Evolutionary conservation across 345 rosid species (phyloP), one percentile per base, ranked within the genome.

Genomic region (Arabis alpina): DNA sequence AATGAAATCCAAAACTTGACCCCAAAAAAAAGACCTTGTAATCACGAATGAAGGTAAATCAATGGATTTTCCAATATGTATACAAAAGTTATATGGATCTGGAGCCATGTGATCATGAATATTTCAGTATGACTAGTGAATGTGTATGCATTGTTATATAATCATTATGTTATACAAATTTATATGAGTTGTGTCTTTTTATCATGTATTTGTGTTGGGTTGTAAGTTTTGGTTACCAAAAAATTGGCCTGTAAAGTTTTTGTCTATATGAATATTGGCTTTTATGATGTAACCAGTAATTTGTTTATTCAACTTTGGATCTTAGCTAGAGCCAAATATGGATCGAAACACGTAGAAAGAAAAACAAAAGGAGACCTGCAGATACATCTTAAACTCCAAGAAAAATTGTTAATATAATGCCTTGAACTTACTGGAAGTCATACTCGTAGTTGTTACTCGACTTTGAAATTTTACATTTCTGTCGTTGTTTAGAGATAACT

Each of bases 261-360:
- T 32, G 13, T 24, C 6, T 45, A 10, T 37, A 13, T 32, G 7
- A 19, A 32, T 32, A 54, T 9, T 43, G 39, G 15, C 37, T 56
- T 15, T 4, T 15, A 48, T 44, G 52, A 40, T 49, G 10, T 39
- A 32, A 48, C 65, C 10, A 19, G 27, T 45, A 49, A 47, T 23
- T 10, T 68, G 10, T 56, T 37, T 9, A 15, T 45, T 30, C 58
- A 30, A 49, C 51, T 13, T 53, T 43, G n/a, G 54, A 49, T 57
- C 54, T 57, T n/a, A n/a, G n/a, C n/a, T 41, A 59, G 72, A 73
- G 54, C 72, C 77, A 49, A 66, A 50, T 41, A 50, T 44, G 76
- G 72, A 41, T 57, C 61, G 66, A 73, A 40, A 5, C 19, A 57
- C 40, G 66, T 73, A 73, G 66, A 44, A 63, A 56, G 6, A 13